Evolutionary conservation across 495 filamentous ascomycete genomes (phyloP), one percentile per base, ranked within the genome.

Genomic region (Aspergillus egyptiacus): DNA sequence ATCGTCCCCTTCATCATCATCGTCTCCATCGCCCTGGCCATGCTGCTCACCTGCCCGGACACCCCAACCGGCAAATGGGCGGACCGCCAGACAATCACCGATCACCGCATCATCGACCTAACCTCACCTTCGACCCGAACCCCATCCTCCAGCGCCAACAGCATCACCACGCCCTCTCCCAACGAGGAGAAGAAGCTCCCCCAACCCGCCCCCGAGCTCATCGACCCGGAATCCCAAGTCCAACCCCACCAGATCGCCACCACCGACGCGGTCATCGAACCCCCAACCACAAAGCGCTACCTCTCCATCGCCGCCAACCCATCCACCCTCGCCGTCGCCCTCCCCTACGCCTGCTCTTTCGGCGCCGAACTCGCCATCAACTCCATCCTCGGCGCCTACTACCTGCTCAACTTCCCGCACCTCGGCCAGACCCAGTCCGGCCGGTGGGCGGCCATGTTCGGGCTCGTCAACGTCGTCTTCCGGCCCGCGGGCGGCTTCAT

Each of bases 401-500:
- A 94, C 68, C 58, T 75, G 31, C 72, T 81, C 49, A 86, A 89
- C 63, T 94, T 94, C 73, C 81, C 83, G 1, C 31, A 58, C 6
- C 81, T 95, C 25, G 78, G 78, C 2, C 87, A 91, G 64, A 91
- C 87, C 11, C 65, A 74, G 22, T 80, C 85, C 6, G 80, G 86
- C 2, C 77, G 80, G 51, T 94, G 85, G 83, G 86, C 88, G 0
- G 86, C 90, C 45, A 91, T 94, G 82, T 96, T 94, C 60, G 90
- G 90, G 8, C 82, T 96, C 37, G 70, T 96, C 22, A 95, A 96
- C 65, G 71, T 91, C 27, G 63, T 85, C 46, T 86, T 79, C 48
- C 76, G 90, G 1, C 90, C 90, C 0, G 56, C 79, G 0, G 90
- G 90, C 27, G 90, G 90, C 2, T 74, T 87, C n/a, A 51, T 89